Evolutionary conservation across 345 rosid genomes (phyloP).

Genomic region (Populus pruinosa): DNA sequence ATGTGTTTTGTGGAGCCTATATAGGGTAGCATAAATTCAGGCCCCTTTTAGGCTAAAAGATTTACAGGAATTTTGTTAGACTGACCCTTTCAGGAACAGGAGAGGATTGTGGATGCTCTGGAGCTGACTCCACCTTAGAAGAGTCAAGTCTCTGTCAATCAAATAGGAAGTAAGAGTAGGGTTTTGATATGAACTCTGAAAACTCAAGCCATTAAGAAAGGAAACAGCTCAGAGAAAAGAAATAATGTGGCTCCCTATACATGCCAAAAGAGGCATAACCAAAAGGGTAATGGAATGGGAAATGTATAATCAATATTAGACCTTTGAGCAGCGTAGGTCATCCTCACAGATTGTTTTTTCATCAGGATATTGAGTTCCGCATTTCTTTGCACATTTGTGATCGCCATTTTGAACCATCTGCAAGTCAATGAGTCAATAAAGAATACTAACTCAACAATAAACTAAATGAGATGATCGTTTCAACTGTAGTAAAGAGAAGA

Average conservation of each 20-base stretch:
- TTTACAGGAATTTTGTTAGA: not conserved
- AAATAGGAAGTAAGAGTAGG: constrained; percentile 6
- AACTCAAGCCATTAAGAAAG: not conserved
- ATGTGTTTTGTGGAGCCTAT: no score
- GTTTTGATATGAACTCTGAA: not conserved
- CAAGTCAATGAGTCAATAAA: constrained; percentile 15
- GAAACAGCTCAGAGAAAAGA: not conserved
- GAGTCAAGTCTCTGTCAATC: constrained; percentile 40
- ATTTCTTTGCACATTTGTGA: constrained; percentile 53
- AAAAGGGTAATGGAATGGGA: not conserved
- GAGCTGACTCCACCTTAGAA: constrained; percentile 26
- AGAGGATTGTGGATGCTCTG: constrained; percentile 25
- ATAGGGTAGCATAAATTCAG: no score
- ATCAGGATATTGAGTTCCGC: constrained; percentile 21
- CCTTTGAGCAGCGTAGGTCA: constrained; percentile 39
- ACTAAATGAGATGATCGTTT: not conserved
- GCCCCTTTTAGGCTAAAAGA: not conserved
- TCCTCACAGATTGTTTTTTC: constrained; percentile 56
- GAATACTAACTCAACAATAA: not conserved
- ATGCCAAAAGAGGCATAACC: not conserved
- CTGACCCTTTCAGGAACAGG: constrained; percentile 42
- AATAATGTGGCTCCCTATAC: not conserved
- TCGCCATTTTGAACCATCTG: constrained; percentile 74
- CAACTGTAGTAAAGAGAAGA: not conserved
- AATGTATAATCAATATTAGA: constrained; percentile 8